Evolutionary conservation across 2,329 filamentous ascomycete species (phyloP), one percentile per base, ranked within the genome.

Genomic region (Aspergillus awamori): DNA sequence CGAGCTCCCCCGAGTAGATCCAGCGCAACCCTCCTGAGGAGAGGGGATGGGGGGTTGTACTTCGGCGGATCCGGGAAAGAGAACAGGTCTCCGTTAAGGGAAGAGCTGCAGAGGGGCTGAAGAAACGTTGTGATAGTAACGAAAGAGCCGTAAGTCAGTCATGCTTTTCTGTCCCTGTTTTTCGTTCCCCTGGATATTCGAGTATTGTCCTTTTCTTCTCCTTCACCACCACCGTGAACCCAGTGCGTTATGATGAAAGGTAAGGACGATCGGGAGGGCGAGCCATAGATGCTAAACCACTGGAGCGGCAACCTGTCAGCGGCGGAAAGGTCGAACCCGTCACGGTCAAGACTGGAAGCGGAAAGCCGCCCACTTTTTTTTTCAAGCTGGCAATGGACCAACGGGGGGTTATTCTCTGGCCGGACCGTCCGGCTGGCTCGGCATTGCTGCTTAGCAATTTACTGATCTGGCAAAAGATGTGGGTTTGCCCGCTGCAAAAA

Each of bases 51-150:
- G 53, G 38, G 53, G 39, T 39, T 45, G 13, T 43, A 22, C 22
- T 43, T 47, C 53, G 45, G 53, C 55, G 55, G 48, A 60, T 28
- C 52, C 55, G 58, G 63, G 61, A 17, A 61, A 57, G 60, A 62
- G 60, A 61, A 61, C 61, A 67, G 61, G 57, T 65, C 64, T 67
- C 63, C 67, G 64, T 69, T 67, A 63, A 61, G 60, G 65, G 63
- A 59, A 60, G 66, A 62, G 58, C 58, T 64, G 58, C 60, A 60
- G 61, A 64, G 52, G 59, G 39, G 62, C 52, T 53, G 64, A 51
- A 57, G 55, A 53, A 59, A 22, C 58, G 62, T 60, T 55, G 61
- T 58, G 48, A 55, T 13, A 53, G 41, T 59, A 55, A 49, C 58
- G 61, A 48, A 49, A 43, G 47, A 54, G 54, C 58, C 52, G 62